Evolutionary conservation across 2,329 filamentous ascomycete species (phyloP), one percentile per base, ranked within the genome.

Genomic region (Coleophoma cylindrospora): DNA sequence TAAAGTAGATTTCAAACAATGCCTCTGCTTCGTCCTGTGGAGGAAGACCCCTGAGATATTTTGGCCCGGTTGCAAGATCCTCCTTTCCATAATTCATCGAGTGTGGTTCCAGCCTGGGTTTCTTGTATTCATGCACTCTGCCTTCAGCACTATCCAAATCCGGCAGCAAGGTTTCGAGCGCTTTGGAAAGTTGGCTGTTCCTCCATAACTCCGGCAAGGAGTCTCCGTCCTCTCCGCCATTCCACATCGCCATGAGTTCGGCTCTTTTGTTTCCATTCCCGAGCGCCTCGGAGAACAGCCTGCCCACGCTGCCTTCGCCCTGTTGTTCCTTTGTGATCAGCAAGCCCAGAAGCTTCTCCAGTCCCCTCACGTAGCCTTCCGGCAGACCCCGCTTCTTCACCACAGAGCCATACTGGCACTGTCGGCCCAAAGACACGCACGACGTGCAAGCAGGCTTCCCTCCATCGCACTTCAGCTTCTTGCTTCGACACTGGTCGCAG

Each of bases 351-450:
- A 77, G 69, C 38, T 79, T 60, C 57, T 90, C 87, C 17, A 90
- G 71, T 0, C 83, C 84, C 37, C 86, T 79, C 50, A 91, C 84
- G 60, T 89, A 89, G n/a, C 87, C 87, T 7, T 86, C 87, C 61
- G 86, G 86, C 13, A 91, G 82, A 11, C 87, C 87, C 54, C 87
- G 76, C 64, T 89, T 89, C 67, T 87, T 89, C 8, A 83, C 80
- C 40, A 80, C 81, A 49, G 83, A 76, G 50, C 84, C 80, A 64
- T 89, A 91, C 79, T 74, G 72, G 59, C 79, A 82, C 14, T 67
- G 59, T 50, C 76, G 67, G 34, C 69, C 70, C 19, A 75, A 71
- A 6, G 70, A 65, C 33, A 68, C 69, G 61, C 79, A 82, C 3
- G 76, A 79, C 9, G 83, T 82, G 65, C 87, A 91, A 34, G 72